Conservation (phyloP, 305 asterid species). For the Solanum hybrid region DNA sequence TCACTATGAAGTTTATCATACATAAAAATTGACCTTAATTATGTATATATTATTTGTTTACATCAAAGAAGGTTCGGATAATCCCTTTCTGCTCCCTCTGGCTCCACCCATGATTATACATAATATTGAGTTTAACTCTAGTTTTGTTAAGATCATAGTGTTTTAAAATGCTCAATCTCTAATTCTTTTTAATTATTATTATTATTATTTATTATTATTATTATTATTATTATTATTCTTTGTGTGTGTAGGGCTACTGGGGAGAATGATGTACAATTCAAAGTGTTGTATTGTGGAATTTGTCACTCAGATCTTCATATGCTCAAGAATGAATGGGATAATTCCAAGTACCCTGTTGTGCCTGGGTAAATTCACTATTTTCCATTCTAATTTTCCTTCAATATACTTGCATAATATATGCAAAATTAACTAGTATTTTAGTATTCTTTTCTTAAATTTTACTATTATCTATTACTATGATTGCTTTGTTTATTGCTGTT, state of each 20-base stretch:
- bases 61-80: background rate
- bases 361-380: background rate
- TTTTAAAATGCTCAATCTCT: background rate
- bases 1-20: background rate
- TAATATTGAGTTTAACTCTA: background rate
- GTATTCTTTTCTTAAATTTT: background rate
- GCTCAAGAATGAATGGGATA: slow-evolving; percentile 9
- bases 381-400: too few species aligned
- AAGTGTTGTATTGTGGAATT: slow-evolving; percentile 13
- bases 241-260: slow-evolving; percentile 10
- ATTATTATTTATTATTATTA: too few species aligned
- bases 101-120: background rate
- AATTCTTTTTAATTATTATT: background rate
- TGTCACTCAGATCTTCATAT: slow-evolving; percentile 22
- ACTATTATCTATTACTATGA: background rate
- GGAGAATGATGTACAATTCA: slow-evolving; percentile 14
- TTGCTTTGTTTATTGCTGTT: background rate
- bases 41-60: background rate
- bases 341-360: slow-evolving; percentile 7
- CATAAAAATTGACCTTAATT: background rate
- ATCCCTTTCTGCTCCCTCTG: background rate
- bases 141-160: background rate
- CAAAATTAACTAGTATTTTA: background rate
- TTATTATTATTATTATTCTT: too few species aligned
- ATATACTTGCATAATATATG: too few species aligned